phyloP scores from a whole-genome alignment of 2,329 filamentous ascomycete species.

The Cladosporium velox region DNA sequence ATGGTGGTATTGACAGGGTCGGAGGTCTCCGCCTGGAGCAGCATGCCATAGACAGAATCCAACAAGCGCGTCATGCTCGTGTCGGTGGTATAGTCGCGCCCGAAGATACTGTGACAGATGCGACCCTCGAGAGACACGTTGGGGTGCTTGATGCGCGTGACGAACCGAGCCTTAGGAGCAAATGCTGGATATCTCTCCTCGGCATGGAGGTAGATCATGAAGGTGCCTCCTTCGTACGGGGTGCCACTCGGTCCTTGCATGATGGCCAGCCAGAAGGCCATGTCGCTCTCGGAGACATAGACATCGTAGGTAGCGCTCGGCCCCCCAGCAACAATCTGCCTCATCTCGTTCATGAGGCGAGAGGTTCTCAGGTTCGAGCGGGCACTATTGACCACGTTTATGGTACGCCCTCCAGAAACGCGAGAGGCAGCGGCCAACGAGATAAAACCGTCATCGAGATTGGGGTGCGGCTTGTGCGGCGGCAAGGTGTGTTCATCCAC shows the following conservation, averaged over 20 bases:
- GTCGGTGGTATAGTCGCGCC: slow-evolving; percentile 42
- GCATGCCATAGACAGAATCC: slow-evolving; percentile 39
- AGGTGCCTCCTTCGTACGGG: slow-evolving; percentile 92
- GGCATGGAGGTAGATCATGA: slow-evolving; percentile 55
- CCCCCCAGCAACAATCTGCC: slow-evolving; percentile 33
- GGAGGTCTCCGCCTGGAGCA: slow-evolving; percentile 38
- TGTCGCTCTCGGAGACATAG: slow-evolving; percentile 81
- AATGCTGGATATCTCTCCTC: slow-evolving; percentile 40
- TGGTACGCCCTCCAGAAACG: background rate
- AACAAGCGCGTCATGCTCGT: slow-evolving; percentile 38
- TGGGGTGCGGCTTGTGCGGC: slow-evolving; percentile 38
- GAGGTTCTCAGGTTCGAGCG: slow-evolving; percentile 32
- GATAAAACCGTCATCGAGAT: slow-evolving; percentile 36
- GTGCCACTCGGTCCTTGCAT: slow-evolving; percentile 95
- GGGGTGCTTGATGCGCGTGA: slow-evolving; percentile 43
- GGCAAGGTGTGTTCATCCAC: slow-evolving; percentile 37
- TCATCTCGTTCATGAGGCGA: slow-evolving; percentile 39
- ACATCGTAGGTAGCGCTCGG: slow-evolving; percentile 41
- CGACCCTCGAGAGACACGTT: slow-evolving; percentile 40
- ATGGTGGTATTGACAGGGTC: slow-evolving; percentile 39
- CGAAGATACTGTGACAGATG: slow-evolving; percentile 41
- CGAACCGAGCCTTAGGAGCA: slow-evolving; percentile 40
- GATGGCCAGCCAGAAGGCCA: slow-evolving; percentile 92
- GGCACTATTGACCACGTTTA: slow-evolving; percentile 9
- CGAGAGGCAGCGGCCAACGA: slow-evolving; percentile 25